Conservation (phyloP, 1,284 basidiomycete genomes). For the Apiotrichum gracile region DNA sequence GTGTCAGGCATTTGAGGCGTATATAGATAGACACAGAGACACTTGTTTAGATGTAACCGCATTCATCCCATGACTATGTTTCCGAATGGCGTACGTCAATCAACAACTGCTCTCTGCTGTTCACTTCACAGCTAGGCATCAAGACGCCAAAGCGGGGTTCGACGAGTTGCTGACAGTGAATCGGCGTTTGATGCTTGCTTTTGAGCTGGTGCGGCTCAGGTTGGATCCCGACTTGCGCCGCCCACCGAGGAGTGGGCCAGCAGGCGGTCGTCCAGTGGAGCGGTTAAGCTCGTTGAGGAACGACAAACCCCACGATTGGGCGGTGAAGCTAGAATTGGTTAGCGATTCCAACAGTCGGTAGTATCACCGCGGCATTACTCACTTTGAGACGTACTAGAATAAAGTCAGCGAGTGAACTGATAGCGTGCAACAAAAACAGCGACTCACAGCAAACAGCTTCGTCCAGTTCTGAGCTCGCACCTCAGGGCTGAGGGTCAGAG, state of each 20-base stretch:
- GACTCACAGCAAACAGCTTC: constrained; percentile 77
- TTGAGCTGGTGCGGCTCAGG: constrained; percentile 19
- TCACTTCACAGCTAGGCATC: no score
- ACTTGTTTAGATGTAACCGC: neutral
- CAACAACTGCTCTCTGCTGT: no score
- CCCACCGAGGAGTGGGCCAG: constrained; percentile 16
- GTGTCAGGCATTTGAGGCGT: constrained; percentile 47
- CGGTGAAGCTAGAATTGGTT: constrained; percentile 56
- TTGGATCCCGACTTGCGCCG: constrained; percentile 16
- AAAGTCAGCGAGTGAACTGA: no score
- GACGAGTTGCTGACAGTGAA: constrained; percentile 13
- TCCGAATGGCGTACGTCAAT: no score
- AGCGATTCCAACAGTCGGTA: no score
- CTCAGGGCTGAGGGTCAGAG: constrained; percentile 79
- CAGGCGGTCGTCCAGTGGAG: constrained; percentile 24
- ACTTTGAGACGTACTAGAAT: constrained; percentile 82
- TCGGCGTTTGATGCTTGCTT: constrained; percentile 16
- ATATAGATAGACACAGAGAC: no score
- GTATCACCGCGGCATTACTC: no score
- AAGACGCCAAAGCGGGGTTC: neutral
- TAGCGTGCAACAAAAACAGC: no score
- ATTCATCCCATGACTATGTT: neutral
- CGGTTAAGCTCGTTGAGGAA: constrained; percentile 69
- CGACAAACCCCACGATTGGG: constrained; percentile 84
- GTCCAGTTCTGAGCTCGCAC: constrained; percentile 82